These are phyloP conservation scores for Penicillium digitatum DNA, from an alignment of 2,329 filamentous ascomycete species.

Conservation along the genomic window DNA sequence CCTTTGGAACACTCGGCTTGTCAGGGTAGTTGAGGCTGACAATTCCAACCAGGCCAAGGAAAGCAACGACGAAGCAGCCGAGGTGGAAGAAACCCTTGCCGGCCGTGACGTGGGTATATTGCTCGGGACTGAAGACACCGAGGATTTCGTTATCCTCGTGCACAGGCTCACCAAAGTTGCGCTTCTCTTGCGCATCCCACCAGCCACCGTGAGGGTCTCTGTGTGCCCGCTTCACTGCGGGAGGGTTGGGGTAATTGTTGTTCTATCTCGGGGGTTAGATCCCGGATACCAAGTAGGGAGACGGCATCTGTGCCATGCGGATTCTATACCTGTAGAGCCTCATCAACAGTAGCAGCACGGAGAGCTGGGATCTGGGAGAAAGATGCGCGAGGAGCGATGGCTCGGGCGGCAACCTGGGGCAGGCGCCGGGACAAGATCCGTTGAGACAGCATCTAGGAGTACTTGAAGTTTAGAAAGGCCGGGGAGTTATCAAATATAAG, in stretches of 20 bases:
- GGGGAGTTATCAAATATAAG: background rate
- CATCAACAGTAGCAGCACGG: conserved; percentile 39
- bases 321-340: conserved; percentile 43
- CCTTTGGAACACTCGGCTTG: conserved; percentile 62
- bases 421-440: conserved; percentile 44
- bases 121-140: conserved; percentile 81
- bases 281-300: conserved; percentile 9
- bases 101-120: conserved; percentile 79
- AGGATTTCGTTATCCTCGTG: conserved; percentile 96
- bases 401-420: conserved; percentile 38
- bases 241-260: conserved; percentile 48
- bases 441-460: conserved; percentile 44
- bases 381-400: conserved; percentile 38
- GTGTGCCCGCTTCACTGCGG: conserved; percentile 75
- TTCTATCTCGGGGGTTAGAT: conserved; percentile 36
- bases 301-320: background rate
- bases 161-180: conserved; percentile 93
- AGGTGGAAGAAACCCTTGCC: conserved; percentile 67
- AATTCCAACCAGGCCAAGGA: conserved; percentile 62
- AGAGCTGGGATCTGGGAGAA: conserved; percentile 43
- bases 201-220: conserved; percentile 90
- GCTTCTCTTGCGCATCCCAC: conserved; percentile 96
- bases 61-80: conserved; percentile 60
- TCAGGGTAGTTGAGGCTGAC: conserved; percentile 71
- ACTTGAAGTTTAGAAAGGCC: conserved; percentile 22